A percentile compares a stretch with the other conserved stretches of the same genome.
Evolutionary conservation across 2,329 filamentous ascomycete species (phyloP).

Genomic region (Ophiosphaerella narmari): DNA sequence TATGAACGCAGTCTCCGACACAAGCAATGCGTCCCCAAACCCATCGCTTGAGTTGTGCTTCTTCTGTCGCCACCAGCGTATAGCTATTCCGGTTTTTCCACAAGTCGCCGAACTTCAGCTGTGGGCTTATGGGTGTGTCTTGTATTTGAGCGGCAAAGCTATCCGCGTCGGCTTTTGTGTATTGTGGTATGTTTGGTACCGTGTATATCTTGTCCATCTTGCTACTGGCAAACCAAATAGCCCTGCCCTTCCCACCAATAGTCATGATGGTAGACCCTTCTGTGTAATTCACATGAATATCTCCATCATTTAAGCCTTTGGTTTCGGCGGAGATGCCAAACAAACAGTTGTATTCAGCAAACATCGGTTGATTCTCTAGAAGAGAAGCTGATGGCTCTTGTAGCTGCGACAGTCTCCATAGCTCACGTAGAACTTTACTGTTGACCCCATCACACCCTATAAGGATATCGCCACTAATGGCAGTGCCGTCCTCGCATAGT

Average conservation of each 20-base stretch:
- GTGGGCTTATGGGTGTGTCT: slow-evolving; percentile 27
- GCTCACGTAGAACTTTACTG: slow-evolving; percentile 13
- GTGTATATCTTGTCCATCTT: slow-evolving; percentile 24
- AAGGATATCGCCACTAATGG: slow-evolving; percentile 10
- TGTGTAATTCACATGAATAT: slow-evolving; percentile 8
- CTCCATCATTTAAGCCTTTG: slow-evolving; percentile 4
- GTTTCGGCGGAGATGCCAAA: slow-evolving; percentile 14
- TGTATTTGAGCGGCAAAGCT: slow-evolving; percentile 27
- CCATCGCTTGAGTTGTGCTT: slow-evolving; percentile 47
- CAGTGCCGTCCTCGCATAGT: slow-evolving; percentile 10
- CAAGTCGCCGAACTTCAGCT: slow-evolving; percentile 41
- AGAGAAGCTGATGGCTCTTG: slow-evolving; percentile 5
- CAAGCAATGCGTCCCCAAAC: slow-evolving; percentile 46
- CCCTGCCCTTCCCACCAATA: slow-evolving; percentile 17
- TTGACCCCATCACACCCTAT: slow-evolving; percentile 20
- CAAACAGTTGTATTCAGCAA: slow-evolving; percentile 17
- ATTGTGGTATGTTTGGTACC: slow-evolving; percentile 32
- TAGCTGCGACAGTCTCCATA: slow-evolving; percentile 12
- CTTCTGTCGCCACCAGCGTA: slow-evolving; percentile 37
- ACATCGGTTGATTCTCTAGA: slow-evolving; percentile 6
- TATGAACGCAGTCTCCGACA: slow-evolving; percentile 51
- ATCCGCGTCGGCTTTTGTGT: slow-evolving; percentile 40
- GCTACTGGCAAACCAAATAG: slow-evolving; percentile 39
- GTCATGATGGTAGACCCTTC: slow-evolving; percentile 8
- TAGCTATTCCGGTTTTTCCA: slow-evolving; percentile 30